Base-by-base conservation (phyloP, 805 yeast genomes). In the Yueomyces sp. region DNA sequence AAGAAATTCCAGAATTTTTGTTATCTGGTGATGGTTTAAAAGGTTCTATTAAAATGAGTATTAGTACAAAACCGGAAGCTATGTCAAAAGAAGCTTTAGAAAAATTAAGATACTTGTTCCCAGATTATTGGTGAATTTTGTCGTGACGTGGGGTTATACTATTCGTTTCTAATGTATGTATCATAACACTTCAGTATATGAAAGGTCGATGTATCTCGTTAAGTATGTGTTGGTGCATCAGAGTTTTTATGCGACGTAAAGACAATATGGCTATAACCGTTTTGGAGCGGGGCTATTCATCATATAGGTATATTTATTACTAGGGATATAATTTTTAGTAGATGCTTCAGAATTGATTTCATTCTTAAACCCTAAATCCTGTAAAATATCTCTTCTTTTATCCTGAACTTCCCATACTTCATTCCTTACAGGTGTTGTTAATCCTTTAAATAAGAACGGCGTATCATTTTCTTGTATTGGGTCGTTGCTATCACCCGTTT, bases 21-120 rank as follows among this genome's bases (percentile, higher is more conserved):
- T 67, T 67, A 38, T 68, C 84, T 47, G 96, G 94, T 42, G 72
- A 76, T 49, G 80, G 78, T 47, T 72, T 86, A 53, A 66, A 66
- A 40, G 94, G 92, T 19, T 62, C 83, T 11, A 85, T 86, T 82
- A 83, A 83, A 64, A 79, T 66, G 62, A 68, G 94, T 5, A 88
- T 90, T 38, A 76, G 86, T 49, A 92, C 97, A 28, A 70, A 75
- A 47, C 77, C 83, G 4, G 69, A 68, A 33, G 94, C 85, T 12
- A 81, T 84, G 53, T 79, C 81, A 55, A 72, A 74, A 52, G 84
- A 80, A 48, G 67, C 86, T 47, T 70, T 83, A 54, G 78, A 79
- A 57, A 84, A 84, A 65, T 77, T 92, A 77, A 87, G 83, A 63
- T 92, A 62, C 61, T 68, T 92, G 53, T 86, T 84, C 70, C 97